Evolutionary conservation across 495 filamentous ascomycete species (phyloP).

Genomic region (Cercophora sp.): DNA sequence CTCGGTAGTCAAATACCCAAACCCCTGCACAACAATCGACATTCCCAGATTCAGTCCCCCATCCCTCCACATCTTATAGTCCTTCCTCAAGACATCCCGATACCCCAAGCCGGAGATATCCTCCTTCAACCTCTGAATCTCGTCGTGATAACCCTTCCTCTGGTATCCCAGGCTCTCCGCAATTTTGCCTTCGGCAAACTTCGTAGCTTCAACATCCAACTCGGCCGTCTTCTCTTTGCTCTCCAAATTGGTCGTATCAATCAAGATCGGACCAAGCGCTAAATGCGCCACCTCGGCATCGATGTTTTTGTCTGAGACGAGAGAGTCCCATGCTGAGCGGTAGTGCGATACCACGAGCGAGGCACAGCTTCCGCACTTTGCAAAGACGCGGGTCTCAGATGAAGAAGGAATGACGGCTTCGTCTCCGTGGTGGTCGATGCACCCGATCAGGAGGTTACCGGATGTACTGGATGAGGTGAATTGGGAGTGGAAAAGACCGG

Average conservation of each 20-base stretch:
- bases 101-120: slow-evolving; percentile 64
- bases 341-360: slow-evolving; percentile 69
- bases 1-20: slow-evolving; percentile 60
- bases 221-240: slow-evolving; percentile 68
- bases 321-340: slow-evolving; percentile 52
- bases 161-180: slow-evolving; percentile 42
- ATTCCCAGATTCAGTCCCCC: slow-evolving; percentile 61
- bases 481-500: slow-evolving; percentile 47
- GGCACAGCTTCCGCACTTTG: slow-evolving; percentile 72
- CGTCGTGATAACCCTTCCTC: slow-evolving; percentile 55
- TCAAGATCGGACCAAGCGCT: slow-evolving; percentile 74
- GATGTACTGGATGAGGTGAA: slow-evolving; percentile 11
- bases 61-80: slow-evolving; percentile 89
- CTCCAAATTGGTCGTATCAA: slow-evolving; percentile 78
- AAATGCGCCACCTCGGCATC: slow-evolving; percentile 65
- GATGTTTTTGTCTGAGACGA: slow-evolving; percentile 16
- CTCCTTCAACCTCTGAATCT: slow-evolving; percentile 64
- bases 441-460: slow-evolving; percentile 56
- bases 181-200: slow-evolving; percentile 9
- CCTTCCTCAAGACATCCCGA: slow-evolving; percentile 75
- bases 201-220: slow-evolving; percentile 49
- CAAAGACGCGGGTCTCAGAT: slow-evolving; percentile 57
- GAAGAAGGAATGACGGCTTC: slow-evolving; percentile 57
- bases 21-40: slow-evolving; percentile 63
- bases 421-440: slow-evolving; percentile 90